Percentiles rank a stretch among this genome's conserved stretches.
phyloP scores from a whole-genome alignment of 352 stramenopile species.

The Phytophthora ohioensis region DNA sequence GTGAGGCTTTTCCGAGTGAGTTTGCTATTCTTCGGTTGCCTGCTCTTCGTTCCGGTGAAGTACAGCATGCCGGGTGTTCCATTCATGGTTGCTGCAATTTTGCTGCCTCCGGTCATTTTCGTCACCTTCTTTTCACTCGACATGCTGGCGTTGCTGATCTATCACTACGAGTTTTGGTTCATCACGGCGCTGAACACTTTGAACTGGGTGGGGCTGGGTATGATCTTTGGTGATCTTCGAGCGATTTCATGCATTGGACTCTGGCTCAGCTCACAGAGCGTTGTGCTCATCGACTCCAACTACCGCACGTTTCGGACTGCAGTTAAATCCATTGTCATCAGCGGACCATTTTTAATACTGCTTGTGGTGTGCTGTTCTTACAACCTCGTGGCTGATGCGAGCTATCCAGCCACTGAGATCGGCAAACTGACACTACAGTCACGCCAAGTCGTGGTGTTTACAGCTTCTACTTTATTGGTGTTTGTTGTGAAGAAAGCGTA shows the following conservation, averaged over 20 bases:
- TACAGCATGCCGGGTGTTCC: constrained; percentile 1
- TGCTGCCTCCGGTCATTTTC: constrained; percentile 22
- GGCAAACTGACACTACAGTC: constrained; percentile 17
- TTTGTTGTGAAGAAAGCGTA: constrained; percentile 31
- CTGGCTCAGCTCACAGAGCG: constrained; percentile 32
- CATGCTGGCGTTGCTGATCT: constrained; percentile 19
- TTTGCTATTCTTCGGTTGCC: constrained; percentile 22
- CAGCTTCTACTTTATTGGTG: constrained; percentile 20
- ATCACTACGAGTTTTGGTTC: constrained; percentile 35
- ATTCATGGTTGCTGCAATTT: constrained; percentile 17
- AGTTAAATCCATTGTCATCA: constrained; percentile 28
- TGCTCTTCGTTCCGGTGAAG: constrained; percentile 22
- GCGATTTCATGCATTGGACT: constrained; percentile 22
- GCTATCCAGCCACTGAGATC: constrained; percentile 4
- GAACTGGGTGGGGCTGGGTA: constrained; percentile 19
- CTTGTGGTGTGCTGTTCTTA: constrained; percentile 26
- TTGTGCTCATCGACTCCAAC: constrained; percentile 34
- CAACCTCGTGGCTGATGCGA: constrained; percentile 18
- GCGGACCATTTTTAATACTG: constrained; percentile 21
- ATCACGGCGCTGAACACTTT: constrained; percentile 22
- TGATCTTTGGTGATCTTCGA: constrained; percentile 29
- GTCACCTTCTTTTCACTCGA: constrained; percentile 34
- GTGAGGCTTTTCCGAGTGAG: constrained; percentile 23
- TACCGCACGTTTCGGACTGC: constrained; percentile 23
- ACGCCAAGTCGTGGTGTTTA: constrained; percentile 24